These are phyloP conservation scores for Cyanidiococcus yangmingshanensis DNA, from an alignment of 23 red algal species.

Conservation along the genomic window DNA sequence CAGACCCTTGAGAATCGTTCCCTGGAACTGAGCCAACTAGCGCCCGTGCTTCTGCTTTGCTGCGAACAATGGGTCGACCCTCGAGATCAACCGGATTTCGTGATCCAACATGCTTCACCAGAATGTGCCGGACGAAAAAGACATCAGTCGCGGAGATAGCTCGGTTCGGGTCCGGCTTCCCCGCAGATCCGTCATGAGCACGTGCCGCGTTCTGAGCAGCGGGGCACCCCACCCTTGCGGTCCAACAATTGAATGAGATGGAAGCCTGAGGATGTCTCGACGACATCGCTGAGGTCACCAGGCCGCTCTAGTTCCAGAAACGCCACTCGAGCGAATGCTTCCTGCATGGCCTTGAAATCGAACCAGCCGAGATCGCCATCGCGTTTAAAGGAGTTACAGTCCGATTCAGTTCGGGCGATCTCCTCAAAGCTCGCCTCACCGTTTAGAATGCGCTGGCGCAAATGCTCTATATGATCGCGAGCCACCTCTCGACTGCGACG, in stretches of 20 bases:
- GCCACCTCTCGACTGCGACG: slow-evolving; percentile 43
- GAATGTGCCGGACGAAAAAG: slow-evolving; percentile 32
- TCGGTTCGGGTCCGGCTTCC: neutral
- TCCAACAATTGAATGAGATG: slow-evolving; percentile 52
- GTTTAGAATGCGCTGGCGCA: slow-evolving; percentile 34
- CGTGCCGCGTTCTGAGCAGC: neutral
- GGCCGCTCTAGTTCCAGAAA: slow-evolving; percentile 40
- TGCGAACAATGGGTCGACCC: neutral
- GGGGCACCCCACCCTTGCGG: neutral
- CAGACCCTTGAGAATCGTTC: slow-evolving; percentile 32
- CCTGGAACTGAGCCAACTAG: slow-evolving; percentile 27
- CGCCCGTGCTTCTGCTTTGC: slow-evolving; percentile 32
- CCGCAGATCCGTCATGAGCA: neutral
- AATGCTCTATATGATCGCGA: slow-evolving; percentile 22
- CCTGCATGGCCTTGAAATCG: slow-evolving; percentile 53
- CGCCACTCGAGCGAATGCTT: slow-evolving; percentile 57
- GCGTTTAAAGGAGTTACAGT: slow-evolving; percentile 51
- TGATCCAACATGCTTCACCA: slow-evolving; percentile 62
- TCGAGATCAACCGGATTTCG: slow-evolving; percentile 56
- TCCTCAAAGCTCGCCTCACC: slow-evolving; percentile 42
- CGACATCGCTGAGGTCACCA: slow-evolving; percentile 56
- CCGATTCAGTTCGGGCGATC: slow-evolving; percentile 44
- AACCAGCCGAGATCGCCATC: slow-evolving; percentile 68
- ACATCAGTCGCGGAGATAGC: neutral
- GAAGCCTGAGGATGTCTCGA: slow-evolving; percentile 62